Base-by-base conservation (phyloP, 1,139 yeast genomes). In the Nakaseomyces uthaithaninus region DNA sequence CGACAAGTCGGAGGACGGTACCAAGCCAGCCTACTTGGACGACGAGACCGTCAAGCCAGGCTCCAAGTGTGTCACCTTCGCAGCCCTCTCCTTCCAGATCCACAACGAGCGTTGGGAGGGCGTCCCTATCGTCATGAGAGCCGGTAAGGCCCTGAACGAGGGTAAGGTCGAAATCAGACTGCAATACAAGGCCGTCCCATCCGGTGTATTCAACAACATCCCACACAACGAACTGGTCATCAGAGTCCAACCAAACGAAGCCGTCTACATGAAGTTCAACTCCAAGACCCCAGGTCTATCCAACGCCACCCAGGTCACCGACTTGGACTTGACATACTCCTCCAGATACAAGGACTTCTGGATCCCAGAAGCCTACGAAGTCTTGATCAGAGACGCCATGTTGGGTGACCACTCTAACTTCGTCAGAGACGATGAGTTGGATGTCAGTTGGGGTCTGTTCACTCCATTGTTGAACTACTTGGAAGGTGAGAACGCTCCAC, bases 301-400 rank as follows among this genome's bases (percentile, higher is more conserved):
- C 37, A 82, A 83, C 51, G 75, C 76, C 54, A 80, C 94, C 27
- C 77, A 89, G 31, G 74, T 84, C 49, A 85, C 95, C 25, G 97
- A 89, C 60, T 74, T 93, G 58, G 95, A 89, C 61, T 72, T 93
- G 60, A 83, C 94, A 35, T 91, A 91, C 64, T 69, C 81, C 44
- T 72, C 73, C 40, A 78, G 96, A 59, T 93, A 82, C 68, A 70
- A 84, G 51, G 82, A 86, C 59, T 82, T 86, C 66, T 82, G 89
- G 83, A 89, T 91, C 56, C 97, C 98, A 39, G 96, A 89, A 69
- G 98, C 97, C 37, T 91, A 91, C 65, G 98, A 93, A 68, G 83
- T 95, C 2, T 77, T 91, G 55, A 85, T 91, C 54, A 77, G 94
- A 63, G 98, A 93, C 64, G 84, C 91, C 48, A 68, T 81, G 60